A percentile compares a stretch with the other conserved stretches of the same genome.
phyloP scores from a whole-genome alignment of 805 yeast genomes.

The Candida koratica region DNA sequence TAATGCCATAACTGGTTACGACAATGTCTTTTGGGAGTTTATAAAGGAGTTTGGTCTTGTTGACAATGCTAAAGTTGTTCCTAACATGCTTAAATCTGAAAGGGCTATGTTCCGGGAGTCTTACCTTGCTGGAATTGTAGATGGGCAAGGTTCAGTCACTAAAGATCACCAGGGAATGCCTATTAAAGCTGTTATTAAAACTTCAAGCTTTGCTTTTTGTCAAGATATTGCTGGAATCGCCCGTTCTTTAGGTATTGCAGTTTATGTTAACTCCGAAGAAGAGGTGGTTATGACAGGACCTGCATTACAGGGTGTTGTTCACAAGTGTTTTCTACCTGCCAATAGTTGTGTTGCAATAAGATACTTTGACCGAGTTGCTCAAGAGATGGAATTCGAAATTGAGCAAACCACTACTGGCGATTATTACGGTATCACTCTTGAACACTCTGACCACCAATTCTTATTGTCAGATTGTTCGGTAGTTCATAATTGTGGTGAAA shows the following conservation, averaged over 20 bases:
- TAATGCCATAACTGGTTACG: too few species aligned
- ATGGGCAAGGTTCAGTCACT: neutral
- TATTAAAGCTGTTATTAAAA: neutral
- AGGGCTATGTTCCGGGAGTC: neutral
- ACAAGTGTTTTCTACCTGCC: too few species aligned
- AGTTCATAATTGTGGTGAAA: slow-evolving; percentile 56
- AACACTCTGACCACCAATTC: slow-evolving; percentile 40
- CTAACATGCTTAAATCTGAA: neutral
- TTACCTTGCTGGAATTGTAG: neutral
- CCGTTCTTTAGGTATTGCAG: neutral
- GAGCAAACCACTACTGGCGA: slow-evolving; percentile 27
- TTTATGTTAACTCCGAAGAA: neutral
- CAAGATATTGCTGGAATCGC: neutral
- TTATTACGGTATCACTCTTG: slow-evolving; percentile 43
- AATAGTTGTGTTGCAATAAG: too few species aligned
- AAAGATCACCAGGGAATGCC: neutral
- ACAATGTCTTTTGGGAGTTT: neutral
- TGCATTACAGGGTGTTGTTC: too few species aligned
- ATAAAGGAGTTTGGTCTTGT: neutral
- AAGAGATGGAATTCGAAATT: too few species aligned
- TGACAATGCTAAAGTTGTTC: neutral
- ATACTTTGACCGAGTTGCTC: too few species aligned
- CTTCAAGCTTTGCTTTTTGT: neutral
- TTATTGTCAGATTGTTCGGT: slow-evolving; percentile 36
- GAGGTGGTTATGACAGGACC: neutral